Evolutionary conservation across 2,329 filamentous ascomycete genomes (phyloP), one percentile per base, ranked within the genome.

Genomic region (Pseudocercospora fuligena): DNA sequence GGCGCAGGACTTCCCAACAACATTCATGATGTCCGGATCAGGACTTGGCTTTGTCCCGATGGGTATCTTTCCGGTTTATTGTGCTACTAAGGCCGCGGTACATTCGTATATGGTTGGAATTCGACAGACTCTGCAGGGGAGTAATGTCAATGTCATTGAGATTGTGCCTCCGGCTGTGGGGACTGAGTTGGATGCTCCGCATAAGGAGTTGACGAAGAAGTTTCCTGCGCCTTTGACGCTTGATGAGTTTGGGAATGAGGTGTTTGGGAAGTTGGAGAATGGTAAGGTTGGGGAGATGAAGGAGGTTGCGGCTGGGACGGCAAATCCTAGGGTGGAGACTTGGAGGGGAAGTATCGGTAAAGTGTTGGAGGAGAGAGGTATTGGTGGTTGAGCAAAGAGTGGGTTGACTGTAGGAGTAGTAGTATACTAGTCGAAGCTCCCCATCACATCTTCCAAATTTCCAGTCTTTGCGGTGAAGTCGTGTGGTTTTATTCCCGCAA

Each of bases 131-230:
- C 58, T 73, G 9, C 67, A 68, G 51, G 67, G 58, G 43, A 68
- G 66, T 6, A 65, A 68, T 27, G 66, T 72, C 23, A 68, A 68
- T 33, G 63, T 73, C 43, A 65, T 73, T 33, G 71, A 73, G 66
- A 64, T 73, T 21, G 65, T 70, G 6, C 70, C 71, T n/a, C 71
- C 70, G 16, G 60, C 61, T 21, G 70, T 69, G 9, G 47, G n/a
- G 9, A 64, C 58, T 23, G 67, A 60, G 21, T 47, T 62, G 9
- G 53, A 62, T 12, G 27, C 11, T 6, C 12, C 57, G 27, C 49
- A 54, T 14, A 29, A 54, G 49, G 49, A 29, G 49, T 27, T 54
- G 21, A 29, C 21, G 21, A 8, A 23, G 21, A 29, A 27, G 23
- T 54, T 54, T 16, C 49, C 21, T 11, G 33, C 33, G 33, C 12